phyloP scores from a whole-genome alignment of 2,329 filamentous ascomycete species.

The Sarocladium brachiariae region DNA sequence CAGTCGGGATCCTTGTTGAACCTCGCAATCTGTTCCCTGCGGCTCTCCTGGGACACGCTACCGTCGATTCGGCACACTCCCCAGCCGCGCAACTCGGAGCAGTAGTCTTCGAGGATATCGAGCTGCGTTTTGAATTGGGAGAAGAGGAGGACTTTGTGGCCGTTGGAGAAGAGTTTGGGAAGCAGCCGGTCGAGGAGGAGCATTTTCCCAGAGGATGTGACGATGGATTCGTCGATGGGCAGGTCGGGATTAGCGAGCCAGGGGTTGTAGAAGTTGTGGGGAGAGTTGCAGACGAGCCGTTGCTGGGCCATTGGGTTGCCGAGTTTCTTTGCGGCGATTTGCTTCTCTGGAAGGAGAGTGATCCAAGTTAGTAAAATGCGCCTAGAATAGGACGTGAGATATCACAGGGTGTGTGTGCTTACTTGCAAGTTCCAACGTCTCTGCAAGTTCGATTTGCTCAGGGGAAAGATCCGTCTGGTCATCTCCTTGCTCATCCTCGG shows the following conservation, averaged over 20 bases:
- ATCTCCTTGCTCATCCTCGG: slow-evolving; percentile 28
- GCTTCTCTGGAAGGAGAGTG: slow-evolving; percentile 50
- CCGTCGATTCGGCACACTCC: slow-evolving; percentile 87
- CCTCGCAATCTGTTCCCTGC: slow-evolving; percentile 61
- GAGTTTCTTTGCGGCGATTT: slow-evolving; percentile 85
- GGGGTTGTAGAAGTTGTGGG: slow-evolving; percentile 94
- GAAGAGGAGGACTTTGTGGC: slow-evolving; percentile 92
- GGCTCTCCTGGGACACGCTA: slow-evolving; percentile 66
- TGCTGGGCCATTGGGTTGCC: slow-evolving; percentile 92
- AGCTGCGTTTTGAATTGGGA: slow-evolving; percentile 94
- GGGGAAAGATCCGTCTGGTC: slow-evolving; percentile 29
- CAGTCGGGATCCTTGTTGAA: slow-evolving; percentile 62
- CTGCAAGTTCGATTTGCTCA: slow-evolving; percentile 58
- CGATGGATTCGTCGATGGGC: slow-evolving; percentile 68
- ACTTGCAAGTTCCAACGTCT: slow-evolving; percentile 72
- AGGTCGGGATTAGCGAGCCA: slow-evolving; percentile 58
- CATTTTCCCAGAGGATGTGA: slow-evolving; percentile 93
- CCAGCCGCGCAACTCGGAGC: slow-evolving; percentile 67
- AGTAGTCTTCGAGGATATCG: slow-evolving; percentile 85
- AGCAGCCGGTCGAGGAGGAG: slow-evolving; percentile 83
- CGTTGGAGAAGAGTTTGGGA: slow-evolving; percentile 62
- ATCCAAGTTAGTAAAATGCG: too few species aligned
- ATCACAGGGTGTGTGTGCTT: slow-evolving; percentile 29
- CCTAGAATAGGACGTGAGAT: too few species aligned
- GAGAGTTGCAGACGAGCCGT: slow-evolving; percentile 84